A percentile compares a stretch with the other conserved stretches of the same genome.
Conservation (phyloP, 345 rosid species). For the Acer yangbiense region DNA sequence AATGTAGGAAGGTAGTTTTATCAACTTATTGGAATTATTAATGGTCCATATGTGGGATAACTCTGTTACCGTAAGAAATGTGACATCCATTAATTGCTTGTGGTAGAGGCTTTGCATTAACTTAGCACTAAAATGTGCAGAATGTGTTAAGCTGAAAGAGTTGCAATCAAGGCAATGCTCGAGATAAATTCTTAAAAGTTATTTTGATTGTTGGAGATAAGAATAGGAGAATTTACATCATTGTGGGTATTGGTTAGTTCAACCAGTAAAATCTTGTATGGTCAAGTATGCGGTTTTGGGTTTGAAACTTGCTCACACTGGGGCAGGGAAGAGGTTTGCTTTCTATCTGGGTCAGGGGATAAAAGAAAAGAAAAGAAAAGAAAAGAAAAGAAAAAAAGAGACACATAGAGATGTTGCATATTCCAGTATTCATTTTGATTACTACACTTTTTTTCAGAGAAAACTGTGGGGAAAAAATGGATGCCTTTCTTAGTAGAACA, state of each 20-base stretch:
- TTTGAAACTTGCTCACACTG: background rate
- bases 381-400: no score
- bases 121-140: background rate
- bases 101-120: constrained; percentile 7
- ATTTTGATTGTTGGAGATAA: background rate
- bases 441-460: constrained; percentile 39
- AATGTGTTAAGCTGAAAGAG: constrained; percentile 4
- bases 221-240: background rate
- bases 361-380: no score
- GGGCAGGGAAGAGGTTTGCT: background rate
- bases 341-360: no score
- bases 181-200: background rate
- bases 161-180: background rate
- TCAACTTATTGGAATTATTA: background rate
- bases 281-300: no score
- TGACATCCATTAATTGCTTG: background rate
- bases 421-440: background rate
- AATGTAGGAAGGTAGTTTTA: background rate
- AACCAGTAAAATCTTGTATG: background rate
- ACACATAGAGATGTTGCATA: background rate
- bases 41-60: background rate
- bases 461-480: constrained; percentile 65
- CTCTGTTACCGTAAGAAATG: no score
- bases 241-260: background rate
- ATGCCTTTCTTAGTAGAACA: constrained; percentile 64